Conservation (phyloP, 345 rosid genomes). For the Linum trigynum region DNA sequence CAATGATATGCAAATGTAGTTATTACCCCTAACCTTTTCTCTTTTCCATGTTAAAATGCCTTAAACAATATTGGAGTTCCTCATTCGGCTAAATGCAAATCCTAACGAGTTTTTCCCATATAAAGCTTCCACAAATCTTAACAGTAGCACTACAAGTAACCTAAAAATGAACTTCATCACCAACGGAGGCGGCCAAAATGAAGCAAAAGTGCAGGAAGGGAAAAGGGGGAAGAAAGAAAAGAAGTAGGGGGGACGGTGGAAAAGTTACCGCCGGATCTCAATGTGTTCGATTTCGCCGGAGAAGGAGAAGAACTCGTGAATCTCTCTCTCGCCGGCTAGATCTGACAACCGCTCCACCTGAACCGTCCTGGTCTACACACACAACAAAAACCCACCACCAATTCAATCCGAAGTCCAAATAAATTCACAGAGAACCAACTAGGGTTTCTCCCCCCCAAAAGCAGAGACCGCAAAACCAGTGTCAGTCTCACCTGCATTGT, state of each 20-base stretch:
- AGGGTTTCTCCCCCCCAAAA: background rate
- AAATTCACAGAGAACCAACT: background rate
- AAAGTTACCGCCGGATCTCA: conserved; percentile 44
- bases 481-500: background rate
- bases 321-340: conserved; percentile 95
- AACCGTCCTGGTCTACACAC: conserved; percentile 49
- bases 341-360: conserved; percentile 76
- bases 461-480: background rate
- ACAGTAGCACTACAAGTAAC: too few species aligned
- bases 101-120: too few species aligned
- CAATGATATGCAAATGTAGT: background rate
- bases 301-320: conserved; percentile 96
- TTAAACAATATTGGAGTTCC: too few species aligned
- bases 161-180: background rate
- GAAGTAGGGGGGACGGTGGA: background rate
- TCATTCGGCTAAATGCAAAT: too few species aligned
- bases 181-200: conserved; percentile 12
- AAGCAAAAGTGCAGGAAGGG: background rate
- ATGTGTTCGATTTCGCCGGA: conserved; percentile 81
- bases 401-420: background rate
- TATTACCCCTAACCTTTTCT: too few species aligned
- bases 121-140: too few species aligned
- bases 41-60: too few species aligned
- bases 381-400: background rate
- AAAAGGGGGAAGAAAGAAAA: background rate